phyloP scores from a whole-genome alignment of 2,329 filamentous ascomycete species.

The Phyllosticta citribraziliensis region DNA sequence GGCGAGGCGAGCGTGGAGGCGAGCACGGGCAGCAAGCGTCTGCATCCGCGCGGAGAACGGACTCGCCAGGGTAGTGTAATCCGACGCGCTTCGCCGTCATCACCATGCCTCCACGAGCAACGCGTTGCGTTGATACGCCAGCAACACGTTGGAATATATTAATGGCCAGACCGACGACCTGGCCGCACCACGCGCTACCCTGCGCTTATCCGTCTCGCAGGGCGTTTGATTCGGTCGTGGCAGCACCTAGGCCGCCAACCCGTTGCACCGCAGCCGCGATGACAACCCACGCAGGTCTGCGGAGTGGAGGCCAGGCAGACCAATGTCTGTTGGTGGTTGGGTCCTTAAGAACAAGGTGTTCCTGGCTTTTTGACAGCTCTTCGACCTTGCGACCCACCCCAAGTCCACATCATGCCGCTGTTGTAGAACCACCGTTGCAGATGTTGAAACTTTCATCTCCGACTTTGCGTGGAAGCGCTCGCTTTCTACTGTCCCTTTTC shows the following conservation, averaged over 20 bases:
- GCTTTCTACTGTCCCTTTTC: background rate
- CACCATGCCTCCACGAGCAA: background rate
- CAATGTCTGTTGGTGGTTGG: background rate
- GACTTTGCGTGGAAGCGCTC: background rate
- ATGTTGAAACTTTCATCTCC: constrained; percentile 9
- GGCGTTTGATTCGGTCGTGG: background rate
- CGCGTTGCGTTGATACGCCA: background rate
- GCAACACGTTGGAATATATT: background rate
- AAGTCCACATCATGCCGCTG: constrained; percentile 2
- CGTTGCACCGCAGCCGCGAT: background rate
- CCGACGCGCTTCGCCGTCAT: background rate
- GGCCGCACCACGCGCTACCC: background rate
- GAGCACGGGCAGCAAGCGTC: background rate
- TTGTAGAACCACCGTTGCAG: constrained; percentile 5
- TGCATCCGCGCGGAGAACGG: background rate
- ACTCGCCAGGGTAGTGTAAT: background rate
- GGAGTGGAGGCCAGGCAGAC: background rate
- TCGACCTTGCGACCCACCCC: constrained; percentile 3
- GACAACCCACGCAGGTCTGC: background rate
- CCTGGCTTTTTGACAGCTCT: background rate
- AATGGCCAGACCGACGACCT: background rate
- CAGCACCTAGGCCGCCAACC: background rate
- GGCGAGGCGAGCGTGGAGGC: constrained; percentile 7
- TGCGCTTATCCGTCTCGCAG: background rate
- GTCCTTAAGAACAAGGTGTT: background rate